A percentile compares a stretch with the other conserved stretches of the same genome.
phyloP scores from a whole-genome alignment of 2,329 filamentous ascomycete genomes.

The Bipolaris cookei region DNA sequence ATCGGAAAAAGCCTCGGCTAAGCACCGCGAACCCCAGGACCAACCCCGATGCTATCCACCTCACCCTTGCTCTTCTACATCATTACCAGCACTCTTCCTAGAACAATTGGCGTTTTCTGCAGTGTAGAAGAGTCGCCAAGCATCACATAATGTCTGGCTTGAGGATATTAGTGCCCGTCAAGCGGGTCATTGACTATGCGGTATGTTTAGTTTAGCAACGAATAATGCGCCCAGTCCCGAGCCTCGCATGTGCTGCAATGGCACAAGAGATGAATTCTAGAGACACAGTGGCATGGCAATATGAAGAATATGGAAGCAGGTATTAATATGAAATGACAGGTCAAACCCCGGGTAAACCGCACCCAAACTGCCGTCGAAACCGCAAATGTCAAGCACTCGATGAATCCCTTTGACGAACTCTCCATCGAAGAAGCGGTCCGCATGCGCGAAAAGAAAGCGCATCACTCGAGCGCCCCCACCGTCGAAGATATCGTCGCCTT shows the following conservation, averaged over 20 bases:
- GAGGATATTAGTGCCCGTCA: conserved; percentile 62
- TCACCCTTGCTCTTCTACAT: conserved; percentile 18
- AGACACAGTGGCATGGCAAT: too few relatives aligned
- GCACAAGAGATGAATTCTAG: background rate
- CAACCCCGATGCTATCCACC: conserved; percentile 19
- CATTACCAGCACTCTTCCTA: conserved; percentile 3
- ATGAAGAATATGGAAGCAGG: too few relatives aligned
- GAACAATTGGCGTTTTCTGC: background rate
- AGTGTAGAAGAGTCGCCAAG: conserved; percentile 3
- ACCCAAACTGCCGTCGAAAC: conserved; percentile 87
- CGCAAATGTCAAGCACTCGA: conserved; percentile 90
- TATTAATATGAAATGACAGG: conserved; percentile 48
- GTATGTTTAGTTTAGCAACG: conserved; percentile 43
- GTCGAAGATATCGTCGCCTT: conserved; percentile 93
- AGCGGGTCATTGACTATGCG: conserved; percentile 65
- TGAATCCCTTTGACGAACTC: conserved; percentile 99
- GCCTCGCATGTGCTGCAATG: background rate
- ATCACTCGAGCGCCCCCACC: conserved; percentile 44
- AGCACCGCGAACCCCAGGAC: conserved; percentile 7
- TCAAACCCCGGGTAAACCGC: conserved; percentile 74
- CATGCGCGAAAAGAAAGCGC: conserved; percentile 78
- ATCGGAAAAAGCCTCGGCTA: conserved; percentile 20
- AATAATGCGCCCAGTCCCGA: background rate
- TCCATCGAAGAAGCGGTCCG: conserved; percentile 95
- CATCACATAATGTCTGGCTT: conserved; percentile 53